Evolutionary conservation across 163 green algal species (phyloP), one percentile per base, ranked within the genome.

Genomic region (Scenedesmus sp.): DNA sequence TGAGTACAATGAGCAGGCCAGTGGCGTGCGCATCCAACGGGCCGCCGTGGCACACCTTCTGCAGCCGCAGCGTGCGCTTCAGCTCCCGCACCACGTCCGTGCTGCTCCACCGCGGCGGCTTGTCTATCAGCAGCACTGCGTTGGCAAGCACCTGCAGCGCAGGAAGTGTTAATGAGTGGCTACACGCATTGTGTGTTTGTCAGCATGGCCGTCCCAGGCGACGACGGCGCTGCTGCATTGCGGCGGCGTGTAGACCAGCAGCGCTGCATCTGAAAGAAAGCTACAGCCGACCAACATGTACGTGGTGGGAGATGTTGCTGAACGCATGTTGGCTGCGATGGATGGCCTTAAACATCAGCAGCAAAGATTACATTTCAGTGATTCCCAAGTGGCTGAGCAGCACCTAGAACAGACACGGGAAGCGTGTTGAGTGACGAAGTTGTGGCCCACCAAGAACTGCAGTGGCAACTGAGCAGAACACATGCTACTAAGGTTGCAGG

Each of bases 1-100:
- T 91, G 65, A 96, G 97, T 46, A 98, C 87, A 35, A 99, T 95
- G 37, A 99, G 93, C 82, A 99, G 93, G 0, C 97, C 97, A 0
- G 96, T 98, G 0, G 97, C 97, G 89, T 97, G 93, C 0, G 96
- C 95, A 88, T 99, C 97, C 53, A 99, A 93, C 18, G 96, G 97
- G 37, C 96, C 97, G 30, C 95, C 95, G 86, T 97, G 95, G 26
- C 96, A 96, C 13, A 98, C 91, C 93, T 79, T 84, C 30, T 70
- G 30, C 6, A 65, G 24, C 22, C 78, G 51, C 79, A 93, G 85
- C 13, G 65, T 42, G 7, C 37, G 18, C 33, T 79, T 86, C 30
- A 93, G 26, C 37, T 85, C 53, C 65, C 61, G n/a, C 65, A 88
- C 84, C 5, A 93, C 87, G 53, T 94, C 90, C 20, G 88, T 51